Base-by-base conservation (phyloP, 805 yeast species). In the Pichia phayaonensis region DNA sequence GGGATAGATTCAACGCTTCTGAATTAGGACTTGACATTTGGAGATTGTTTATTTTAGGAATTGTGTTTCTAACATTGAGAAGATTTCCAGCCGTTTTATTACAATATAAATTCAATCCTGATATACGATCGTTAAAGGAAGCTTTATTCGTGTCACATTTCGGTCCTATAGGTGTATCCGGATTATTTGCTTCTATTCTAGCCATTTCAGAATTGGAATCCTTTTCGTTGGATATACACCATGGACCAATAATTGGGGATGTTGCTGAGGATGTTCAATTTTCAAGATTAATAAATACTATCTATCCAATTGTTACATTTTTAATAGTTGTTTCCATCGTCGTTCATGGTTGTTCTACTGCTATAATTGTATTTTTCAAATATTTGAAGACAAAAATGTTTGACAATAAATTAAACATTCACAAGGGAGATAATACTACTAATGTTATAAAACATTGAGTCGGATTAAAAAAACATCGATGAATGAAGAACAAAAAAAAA, bases 141-240 rank as follows among this genome's bases (percentile, higher is more conserved):
- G 86, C 86, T 1, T 58, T 82, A 6, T 79, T 83, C 60, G 77
- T 81, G 54, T 88, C 88, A 44, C 86, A 79, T 66, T 83, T 83
- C 59, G 89, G 89, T 27, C 89, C 89, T 8, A 81, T 83, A 60
- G 89, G 88, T 21, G 68, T 64, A 21, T 64, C 66, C 38, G 68
- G 67, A 4, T 57, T 65, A 8, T 65, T 61, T 54, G 67, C 67
- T 1, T 61, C 62, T 13, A 61, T 64, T 18, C 29, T 64, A 16
- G 67, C 68, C 7, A 61, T 61, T 29, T 57, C 60, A 2, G 63
- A 63, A 34, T 49, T 63, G 24, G 67, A 64, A 24, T 53, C 60
- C 8, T 58, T 55, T 38, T 72, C 59, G 61, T 62, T 55, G 67
- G 67, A 60, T 55, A 68, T 49, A 50, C 72, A 31, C 62, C 63